Percentiles rank a stretch among this genome's conserved stretches.
Evolutionary conservation across 768 basidiomycete species (phyloP).

Genomic region (Tricholoma bakamatsutake): DNA sequence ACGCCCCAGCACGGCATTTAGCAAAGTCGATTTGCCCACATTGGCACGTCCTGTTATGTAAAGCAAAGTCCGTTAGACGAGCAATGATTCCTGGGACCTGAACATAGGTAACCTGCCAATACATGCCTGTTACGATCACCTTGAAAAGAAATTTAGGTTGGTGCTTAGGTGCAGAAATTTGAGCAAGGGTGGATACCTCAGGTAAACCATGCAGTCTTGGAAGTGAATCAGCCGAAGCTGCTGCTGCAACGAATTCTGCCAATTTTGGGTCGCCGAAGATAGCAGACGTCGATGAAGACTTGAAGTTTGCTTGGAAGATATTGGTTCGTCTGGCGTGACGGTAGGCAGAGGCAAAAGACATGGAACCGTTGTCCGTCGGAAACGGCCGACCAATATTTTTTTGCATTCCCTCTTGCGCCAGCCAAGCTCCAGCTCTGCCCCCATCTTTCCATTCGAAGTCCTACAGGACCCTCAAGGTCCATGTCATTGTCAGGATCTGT

Average conservation of each 20-base stretch:
- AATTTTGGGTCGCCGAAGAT: constrained; percentile 25
- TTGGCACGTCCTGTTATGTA: constrained; percentile 65
- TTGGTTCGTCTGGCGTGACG: constrained; percentile 3
- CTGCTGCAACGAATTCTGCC: constrained; percentile 36
- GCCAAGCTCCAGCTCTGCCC: not conserved
- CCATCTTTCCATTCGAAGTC: not conserved
- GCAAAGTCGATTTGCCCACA: constrained; percentile 67
- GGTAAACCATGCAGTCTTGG: constrained; percentile 37
- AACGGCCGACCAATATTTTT: not conserved
- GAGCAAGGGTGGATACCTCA: constrained; percentile 26
- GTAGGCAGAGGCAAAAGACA: constrained; percentile 1
- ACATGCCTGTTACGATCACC: constrained; percentile 41
- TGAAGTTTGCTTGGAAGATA: not conserved
- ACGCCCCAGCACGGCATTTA: constrained; percentile 62
- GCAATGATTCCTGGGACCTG: too few species aligned
- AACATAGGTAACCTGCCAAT: not conserved
- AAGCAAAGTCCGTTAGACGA: not conserved
- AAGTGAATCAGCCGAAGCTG: constrained; percentile 29
- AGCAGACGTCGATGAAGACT: constrained; percentile 10
- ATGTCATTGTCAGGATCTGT: not conserved
- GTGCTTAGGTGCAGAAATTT: too few species aligned
- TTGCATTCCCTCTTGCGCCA: not conserved
- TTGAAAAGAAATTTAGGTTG: constrained; percentile 6
- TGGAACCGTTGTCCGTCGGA: too few species aligned
- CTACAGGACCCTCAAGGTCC: not conserved